These are phyloP conservation scores for Venturia oleaginea DNA, from an alignment of 2,329 filamentous ascomycete genomes.

Conservation along the genomic window DNA sequence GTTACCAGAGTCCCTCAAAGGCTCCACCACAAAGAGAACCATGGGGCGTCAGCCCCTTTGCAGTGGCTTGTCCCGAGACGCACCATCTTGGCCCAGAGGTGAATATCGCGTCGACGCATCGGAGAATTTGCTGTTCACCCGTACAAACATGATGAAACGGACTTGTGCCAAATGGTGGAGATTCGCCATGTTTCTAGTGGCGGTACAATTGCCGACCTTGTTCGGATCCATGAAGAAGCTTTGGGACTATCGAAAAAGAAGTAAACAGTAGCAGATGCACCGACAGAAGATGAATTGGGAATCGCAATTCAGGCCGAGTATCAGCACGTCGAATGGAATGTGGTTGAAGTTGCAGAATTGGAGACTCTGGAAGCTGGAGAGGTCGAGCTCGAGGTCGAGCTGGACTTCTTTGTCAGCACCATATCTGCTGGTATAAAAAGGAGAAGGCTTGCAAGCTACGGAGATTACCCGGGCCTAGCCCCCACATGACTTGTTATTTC, in stretches of 20 bases:
- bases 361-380: not conserved
- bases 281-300: not conserved
- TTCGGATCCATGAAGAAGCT: not conserved
- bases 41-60: not conserved
- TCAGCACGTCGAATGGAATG: not conserved
- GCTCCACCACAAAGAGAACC: not conserved
- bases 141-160: not conserved
- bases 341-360: not conserved
- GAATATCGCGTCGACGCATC: not conserved
- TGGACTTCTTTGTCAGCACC: too few species aligned
- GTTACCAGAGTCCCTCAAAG: not conserved
- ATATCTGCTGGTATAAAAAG: too few species aligned
- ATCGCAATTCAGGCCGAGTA: not conserved
- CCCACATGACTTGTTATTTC: not conserved
- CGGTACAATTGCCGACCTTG: not conserved
- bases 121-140: not conserved
- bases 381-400: not conserved
- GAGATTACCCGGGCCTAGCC: not conserved
- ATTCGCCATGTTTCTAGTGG: not conserved
- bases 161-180: not conserved
- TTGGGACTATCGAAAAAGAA: not conserved
- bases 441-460: not conserved
- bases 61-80: not conserved
- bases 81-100: not conserved
- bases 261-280: not conserved